A percentile compares a stretch with the other conserved stretches of the same genome.
These are phyloP conservation scores for Fistulifera pelliculosa DNA, from an alignment of 108 stramenopile species.

Conservation along the genomic window DNA sequence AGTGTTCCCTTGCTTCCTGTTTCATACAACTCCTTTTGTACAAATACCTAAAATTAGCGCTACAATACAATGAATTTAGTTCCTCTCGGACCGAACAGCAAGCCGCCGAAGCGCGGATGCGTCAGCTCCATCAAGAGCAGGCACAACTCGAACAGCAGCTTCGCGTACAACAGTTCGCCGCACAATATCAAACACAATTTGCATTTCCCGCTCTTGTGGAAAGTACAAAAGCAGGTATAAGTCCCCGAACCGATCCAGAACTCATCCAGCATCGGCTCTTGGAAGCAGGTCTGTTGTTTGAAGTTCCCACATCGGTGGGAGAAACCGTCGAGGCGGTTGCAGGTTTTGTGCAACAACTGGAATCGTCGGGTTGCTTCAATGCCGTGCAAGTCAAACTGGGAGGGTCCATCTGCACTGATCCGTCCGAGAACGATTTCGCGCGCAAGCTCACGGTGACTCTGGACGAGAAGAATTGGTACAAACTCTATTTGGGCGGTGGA, in stretches of 20 bases:
- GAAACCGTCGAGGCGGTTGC: slow-evolving; percentile 14
- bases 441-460: slow-evolving; percentile 40
- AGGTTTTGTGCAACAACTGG: slow-evolving; percentile 38
- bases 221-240: slow-evolving; percentile 11
- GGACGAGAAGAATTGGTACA: slow-evolving; percentile 81
- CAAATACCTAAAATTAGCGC: too few relatives aligned
- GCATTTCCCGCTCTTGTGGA: slow-evolving; percentile 3
- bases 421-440: not conserved
- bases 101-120: too few relatives aligned
- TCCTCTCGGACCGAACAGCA: too few relatives aligned
- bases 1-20: too few relatives aligned
- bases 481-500: slow-evolving; percentile 69
- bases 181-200: slow-evolving; percentile 1
- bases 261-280: slow-evolving; percentile 44
- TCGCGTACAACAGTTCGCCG: slow-evolving; percentile 6
- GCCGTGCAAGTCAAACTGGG: slow-evolving; percentile 41
- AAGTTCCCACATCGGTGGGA: slow-evolving; percentile 7
- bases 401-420: not conserved
- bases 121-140: slow-evolving; percentile 6
- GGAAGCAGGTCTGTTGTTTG: slow-evolving; percentile 41
- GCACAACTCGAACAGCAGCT: slow-evolving; percentile 2
- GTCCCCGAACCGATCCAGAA: slow-evolving; percentile 25
- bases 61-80: too few relatives aligned
- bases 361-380: slow-evolving; percentile 53
- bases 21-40: too few relatives aligned